Conservation (phyloP, 2,329 filamentous ascomycete species). For the Aspergillus japonicus region DNA sequence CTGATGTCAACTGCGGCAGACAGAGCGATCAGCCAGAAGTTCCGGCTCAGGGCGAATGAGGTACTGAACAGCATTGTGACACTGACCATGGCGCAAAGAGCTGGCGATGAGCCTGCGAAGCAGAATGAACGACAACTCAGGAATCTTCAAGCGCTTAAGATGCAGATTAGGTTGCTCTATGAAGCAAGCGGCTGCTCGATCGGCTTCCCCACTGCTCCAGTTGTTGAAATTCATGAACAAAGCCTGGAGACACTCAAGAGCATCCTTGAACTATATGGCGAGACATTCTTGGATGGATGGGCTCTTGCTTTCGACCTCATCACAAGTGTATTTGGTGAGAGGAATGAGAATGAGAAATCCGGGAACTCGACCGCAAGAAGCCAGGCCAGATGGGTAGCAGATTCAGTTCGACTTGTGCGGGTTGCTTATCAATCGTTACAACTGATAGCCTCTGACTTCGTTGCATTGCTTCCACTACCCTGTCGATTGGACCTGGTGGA, state of each 20-base stretch:
- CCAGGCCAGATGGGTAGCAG: constrained; percentile 28
- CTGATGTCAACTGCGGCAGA: constrained; percentile 50
- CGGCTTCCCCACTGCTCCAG: constrained; percentile 60
- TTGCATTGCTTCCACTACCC: constrained; percentile 67
- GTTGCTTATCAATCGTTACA: constrained; percentile 87
- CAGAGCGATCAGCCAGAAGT: constrained; percentile 36
- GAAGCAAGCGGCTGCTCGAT: constrained; percentile 53
- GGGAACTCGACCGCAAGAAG: constrained; percentile 14
- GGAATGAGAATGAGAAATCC: constrained; percentile 30
- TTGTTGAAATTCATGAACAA: constrained; percentile 77
- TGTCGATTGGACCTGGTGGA: constrained; percentile 79
- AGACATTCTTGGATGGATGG: constrained; percentile 81
- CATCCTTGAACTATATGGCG: constrained; percentile 84
- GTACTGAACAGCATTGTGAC: constrained; percentile 53
- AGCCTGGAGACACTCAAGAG: constrained; percentile 76
- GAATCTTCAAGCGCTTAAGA: constrained; percentile 65
- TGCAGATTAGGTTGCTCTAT: constrained; percentile 61
- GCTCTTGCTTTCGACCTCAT: constrained; percentile 81
- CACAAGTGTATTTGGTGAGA: constrained; percentile 69
- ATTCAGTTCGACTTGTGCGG: constrained; percentile 73
- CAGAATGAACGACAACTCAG: constrained; percentile 68
- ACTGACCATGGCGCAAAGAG: constrained; percentile 43
- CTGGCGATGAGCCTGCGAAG: constrained; percentile 43
- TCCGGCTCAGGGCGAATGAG: constrained; percentile 57
- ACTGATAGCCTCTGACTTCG: constrained; percentile 91